phyloP scores from a whole-genome alignment of 1,284 basidiomycete species.

The Kwoniella shivajii region DNA sequence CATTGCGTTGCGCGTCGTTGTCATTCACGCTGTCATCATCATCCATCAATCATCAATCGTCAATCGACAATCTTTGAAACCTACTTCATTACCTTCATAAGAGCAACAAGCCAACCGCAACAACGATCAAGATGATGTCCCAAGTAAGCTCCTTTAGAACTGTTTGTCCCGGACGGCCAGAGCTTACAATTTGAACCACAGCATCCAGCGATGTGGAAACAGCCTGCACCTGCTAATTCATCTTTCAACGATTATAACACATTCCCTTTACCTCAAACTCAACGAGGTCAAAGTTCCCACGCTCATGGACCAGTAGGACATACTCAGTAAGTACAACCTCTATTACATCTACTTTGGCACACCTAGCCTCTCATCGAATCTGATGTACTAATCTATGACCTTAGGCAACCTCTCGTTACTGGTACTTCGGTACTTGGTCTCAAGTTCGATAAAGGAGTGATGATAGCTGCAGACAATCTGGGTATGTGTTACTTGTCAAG shows the following conservation, averaged over 20 bases:
- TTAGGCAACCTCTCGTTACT: constrained; percentile 90
- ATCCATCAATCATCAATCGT: background rate
- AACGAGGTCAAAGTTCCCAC: constrained; percentile 12
- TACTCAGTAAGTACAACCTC: constrained; percentile 19
- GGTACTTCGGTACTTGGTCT: constrained; percentile 94
- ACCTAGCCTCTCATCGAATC: background rate
- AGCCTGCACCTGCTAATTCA: constrained; percentile 43
- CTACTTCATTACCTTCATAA: background rate
- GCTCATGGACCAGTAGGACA: constrained; percentile 20
- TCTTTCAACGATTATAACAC: constrained; percentile 48
- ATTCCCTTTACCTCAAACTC: constrained; percentile 32
- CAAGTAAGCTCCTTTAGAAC: constrained; percentile 2
- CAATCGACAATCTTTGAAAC: background rate
- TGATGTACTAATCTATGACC: background rate
- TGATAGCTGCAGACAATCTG: constrained; percentile 98
- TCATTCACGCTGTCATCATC: background rate
- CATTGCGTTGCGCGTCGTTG: constrained; percentile 12
- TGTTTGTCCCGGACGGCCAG: no score
- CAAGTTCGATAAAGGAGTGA: constrained; percentile 93
- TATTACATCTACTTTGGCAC: no score
- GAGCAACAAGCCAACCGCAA: background rate
- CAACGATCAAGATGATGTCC: constrained; percentile 4
- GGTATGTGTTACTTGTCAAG: no score
- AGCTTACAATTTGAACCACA: constrained; percentile 15
- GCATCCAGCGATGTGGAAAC: constrained; percentile 53